A percentile compares a stretch with the other conserved stretches of the same genome.
Evolutionary conservation across 805 yeast species (phyloP).

Genomic region (Ogataea pini): DNA sequence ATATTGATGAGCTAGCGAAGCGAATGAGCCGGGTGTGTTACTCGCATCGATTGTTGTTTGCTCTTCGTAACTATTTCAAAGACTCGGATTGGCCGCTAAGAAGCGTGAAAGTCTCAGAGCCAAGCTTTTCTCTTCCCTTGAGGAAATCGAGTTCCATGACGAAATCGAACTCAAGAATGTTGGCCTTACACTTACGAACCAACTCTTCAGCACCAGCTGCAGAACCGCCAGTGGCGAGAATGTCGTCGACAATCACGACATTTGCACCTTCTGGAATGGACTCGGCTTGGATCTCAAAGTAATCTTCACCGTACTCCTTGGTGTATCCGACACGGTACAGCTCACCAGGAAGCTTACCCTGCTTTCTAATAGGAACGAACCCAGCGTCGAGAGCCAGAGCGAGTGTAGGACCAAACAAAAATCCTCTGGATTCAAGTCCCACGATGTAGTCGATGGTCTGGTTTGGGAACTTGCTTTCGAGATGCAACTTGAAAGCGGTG

Average conservation of each 20-base stretch:
- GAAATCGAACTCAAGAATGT: slow-evolving; percentile 77
- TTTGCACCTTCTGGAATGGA: slow-evolving; percentile 78
- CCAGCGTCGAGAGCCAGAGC: slow-evolving; percentile 89
- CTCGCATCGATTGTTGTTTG: no score
- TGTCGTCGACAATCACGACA: slow-evolving; percentile 90
- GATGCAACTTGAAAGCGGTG: slow-evolving; percentile 74
- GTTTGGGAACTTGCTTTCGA: slow-evolving; percentile 54
- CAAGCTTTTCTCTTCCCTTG: slow-evolving; percentile 86
- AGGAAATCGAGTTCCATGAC: slow-evolving; percentile 94
- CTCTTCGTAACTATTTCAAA: slow-evolving; percentile 22
- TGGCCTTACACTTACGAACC: slow-evolving; percentile 64
- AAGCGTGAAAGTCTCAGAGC: slow-evolving; percentile 86
- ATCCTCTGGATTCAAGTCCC: slow-evolving; percentile 96
- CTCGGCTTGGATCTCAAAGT: slow-evolving; percentile 82
- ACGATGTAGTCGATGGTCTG: slow-evolving; percentile 77
- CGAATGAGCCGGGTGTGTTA: no score
- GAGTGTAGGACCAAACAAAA: slow-evolving; percentile 92
- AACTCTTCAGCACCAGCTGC: slow-evolving; percentile 93
- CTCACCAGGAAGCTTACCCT: slow-evolving; percentile 93
- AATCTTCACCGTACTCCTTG: slow-evolving; percentile 93
- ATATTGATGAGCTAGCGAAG: no score
- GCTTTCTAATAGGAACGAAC: slow-evolving; percentile 93
- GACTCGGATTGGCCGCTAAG: slow-evolving; percentile 77
- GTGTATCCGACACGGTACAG: slow-evolving; percentile 67
- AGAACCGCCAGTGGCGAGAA: slow-evolving; percentile 97